Conservation (phyloP, 495 filamentous ascomycete genomes). For the Pyrenula aspistea region DNA sequence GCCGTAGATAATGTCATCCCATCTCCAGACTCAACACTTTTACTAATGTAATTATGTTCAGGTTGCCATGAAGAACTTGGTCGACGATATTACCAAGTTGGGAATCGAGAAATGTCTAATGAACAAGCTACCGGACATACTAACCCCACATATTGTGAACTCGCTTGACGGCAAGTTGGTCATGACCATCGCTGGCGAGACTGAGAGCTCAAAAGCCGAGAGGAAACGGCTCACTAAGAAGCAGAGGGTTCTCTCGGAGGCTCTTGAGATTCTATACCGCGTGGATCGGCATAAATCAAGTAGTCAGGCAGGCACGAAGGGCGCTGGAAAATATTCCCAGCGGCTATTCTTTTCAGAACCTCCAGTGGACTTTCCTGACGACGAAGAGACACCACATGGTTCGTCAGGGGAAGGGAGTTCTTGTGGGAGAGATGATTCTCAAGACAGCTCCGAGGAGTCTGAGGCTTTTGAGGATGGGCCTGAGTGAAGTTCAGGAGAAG, state of each 20-base stretch:
- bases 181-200: slow-evolving; percentile 4
- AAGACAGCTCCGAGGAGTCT: too few species aligned
- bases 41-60: slow-evolving; percentile 11
- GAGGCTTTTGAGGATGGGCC: too few species aligned
- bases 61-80: slow-evolving; percentile 49
- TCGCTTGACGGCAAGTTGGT: slow-evolving; percentile 15
- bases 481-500: too few species aligned
- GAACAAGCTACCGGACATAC: slow-evolving; percentile 11
- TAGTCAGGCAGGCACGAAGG: too few species aligned
- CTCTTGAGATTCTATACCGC: background rate
- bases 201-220: background rate
- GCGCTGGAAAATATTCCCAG: too few species aligned
- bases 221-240: background rate
- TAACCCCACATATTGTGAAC: slow-evolving; percentile 18
- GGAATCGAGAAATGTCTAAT: slow-evolving; percentile 50
- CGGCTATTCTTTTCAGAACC: too few species aligned
- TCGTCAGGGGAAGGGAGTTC: too few species aligned
- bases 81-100: slow-evolving; percentile 48
- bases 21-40: background rate
- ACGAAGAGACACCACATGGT: too few species aligned
- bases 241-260: background rate
- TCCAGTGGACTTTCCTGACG: too few species aligned
- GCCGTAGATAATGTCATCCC: background rate
- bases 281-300: background rate
- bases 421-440: too few species aligned